Evolutionary conservation across 805 yeast genomes (phyloP).

Genomic region (Wickerhamiella parazyma): DNA sequence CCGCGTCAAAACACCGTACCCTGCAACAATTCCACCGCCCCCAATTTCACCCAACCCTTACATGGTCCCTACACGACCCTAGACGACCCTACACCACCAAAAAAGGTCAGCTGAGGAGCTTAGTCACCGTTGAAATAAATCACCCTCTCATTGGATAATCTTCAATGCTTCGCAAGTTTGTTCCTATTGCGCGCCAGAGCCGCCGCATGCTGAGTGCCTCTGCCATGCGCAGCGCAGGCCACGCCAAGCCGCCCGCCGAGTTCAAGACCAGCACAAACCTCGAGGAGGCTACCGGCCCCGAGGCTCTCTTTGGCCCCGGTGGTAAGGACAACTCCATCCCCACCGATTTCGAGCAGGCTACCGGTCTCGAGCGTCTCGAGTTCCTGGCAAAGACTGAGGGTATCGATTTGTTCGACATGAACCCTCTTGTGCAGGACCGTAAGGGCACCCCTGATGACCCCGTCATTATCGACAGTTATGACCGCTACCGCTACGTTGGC

Average conservation of each 20-base stretch:
- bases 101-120: too few relatives aligned
- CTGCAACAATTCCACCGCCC: too few relatives aligned
- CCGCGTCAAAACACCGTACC: too few relatives aligned
- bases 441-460: constrained; percentile 86
- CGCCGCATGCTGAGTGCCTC: constrained; percentile 8
- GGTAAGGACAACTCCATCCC: constrained; percentile 60
- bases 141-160: constrained; percentile 4
- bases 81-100: too few relatives aligned
- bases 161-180: constrained; percentile 8
- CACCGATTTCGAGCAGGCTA: constrained; percentile 89
- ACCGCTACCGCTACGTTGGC: constrained; percentile 88
- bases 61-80: too few relatives aligned
- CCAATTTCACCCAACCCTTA: too few relatives aligned
- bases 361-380: constrained; percentile 97
- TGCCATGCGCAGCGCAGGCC: constrained; percentile 3
- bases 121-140: neutral
- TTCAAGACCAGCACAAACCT: constrained; percentile 26
- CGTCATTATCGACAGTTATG: constrained; percentile 75
- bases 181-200: constrained; percentile 6
- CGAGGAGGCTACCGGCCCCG: constrained; percentile 66
- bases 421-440: constrained; percentile 78
- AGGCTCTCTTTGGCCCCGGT: constrained; percentile 80
- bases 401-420: constrained; percentile 74
- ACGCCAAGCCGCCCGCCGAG: constrained; percentile 14
- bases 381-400: constrained; percentile 89